Conservation (phyloP, 208 protist genomes). For the Lotmaria passim region DNA sequence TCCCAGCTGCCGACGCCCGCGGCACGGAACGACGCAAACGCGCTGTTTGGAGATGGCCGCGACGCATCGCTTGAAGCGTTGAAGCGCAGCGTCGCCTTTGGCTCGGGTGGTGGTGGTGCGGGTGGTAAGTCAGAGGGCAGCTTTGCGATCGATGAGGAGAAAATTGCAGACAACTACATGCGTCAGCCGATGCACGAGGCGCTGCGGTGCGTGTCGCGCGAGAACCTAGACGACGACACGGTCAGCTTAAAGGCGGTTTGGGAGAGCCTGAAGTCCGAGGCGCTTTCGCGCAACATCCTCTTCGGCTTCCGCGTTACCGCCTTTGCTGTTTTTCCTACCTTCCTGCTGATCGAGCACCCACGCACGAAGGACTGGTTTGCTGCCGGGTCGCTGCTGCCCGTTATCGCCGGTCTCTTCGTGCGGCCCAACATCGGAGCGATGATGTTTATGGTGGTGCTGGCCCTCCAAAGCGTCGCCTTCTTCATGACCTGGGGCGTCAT, state of each 20-base stretch:
- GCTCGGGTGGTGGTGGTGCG: neutral
- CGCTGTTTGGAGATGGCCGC: neutral
- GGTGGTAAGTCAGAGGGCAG: neutral
- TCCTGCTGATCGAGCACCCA: conserved; percentile 40
- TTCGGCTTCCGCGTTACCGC: conserved; percentile 52
- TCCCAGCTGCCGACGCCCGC: neutral
- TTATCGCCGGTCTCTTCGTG: conserved; percentile 42
- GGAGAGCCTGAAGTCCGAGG: conserved; percentile 41
- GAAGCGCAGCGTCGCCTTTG: conserved; percentile 1
- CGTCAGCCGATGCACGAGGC: conserved; percentile 29
- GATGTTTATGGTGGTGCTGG: conserved; percentile 36
- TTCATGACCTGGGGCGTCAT: conserved; percentile 48
- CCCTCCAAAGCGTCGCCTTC: conserved; percentile 32
- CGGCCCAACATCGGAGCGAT: conserved; percentile 47
- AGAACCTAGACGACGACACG: conserved; percentile 45
- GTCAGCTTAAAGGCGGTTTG: conserved; percentile 41
- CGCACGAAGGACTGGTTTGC: conserved; percentile 41
- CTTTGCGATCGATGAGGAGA: conserved; percentile 14
- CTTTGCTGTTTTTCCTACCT: conserved; percentile 49
- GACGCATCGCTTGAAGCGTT: neutral
- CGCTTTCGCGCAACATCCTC: conserved; percentile 36
- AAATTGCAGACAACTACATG: conserved; percentile 17
- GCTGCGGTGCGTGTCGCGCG: conserved; percentile 2
- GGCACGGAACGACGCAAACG: neutral
- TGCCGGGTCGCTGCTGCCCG: conserved; percentile 35